Conservation (phyloP, 2,329 filamentous ascomycete species). For the Paracamarosporium sp. region DNA sequence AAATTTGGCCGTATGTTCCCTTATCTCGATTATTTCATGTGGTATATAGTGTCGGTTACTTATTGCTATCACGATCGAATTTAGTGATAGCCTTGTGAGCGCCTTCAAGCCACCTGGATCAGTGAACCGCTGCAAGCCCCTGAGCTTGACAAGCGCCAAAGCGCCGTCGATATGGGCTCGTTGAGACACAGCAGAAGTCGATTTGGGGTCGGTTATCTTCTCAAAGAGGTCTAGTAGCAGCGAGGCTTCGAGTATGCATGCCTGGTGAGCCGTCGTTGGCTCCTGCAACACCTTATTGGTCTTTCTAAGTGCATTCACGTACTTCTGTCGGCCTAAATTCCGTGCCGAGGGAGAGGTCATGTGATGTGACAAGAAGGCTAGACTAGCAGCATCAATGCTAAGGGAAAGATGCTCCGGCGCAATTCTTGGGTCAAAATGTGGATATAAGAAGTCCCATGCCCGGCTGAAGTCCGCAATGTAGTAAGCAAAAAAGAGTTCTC, state of each 20-base stretch:
- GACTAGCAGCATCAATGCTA: constrained; percentile 36
- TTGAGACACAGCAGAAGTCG: constrained; percentile 11
- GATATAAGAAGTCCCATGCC: constrained; percentile 31
- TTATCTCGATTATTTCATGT: constrained; percentile 23
- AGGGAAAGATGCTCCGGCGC: constrained; percentile 28
- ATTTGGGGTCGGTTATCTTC: constrained; percentile 26
- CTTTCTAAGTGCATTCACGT: constrained; percentile 29
- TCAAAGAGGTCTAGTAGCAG: constrained; percentile 37
- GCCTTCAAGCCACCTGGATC: constrained; percentile 17
- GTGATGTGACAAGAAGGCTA: constrained; percentile 33
- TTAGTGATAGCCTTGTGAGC: constrained; percentile 29
- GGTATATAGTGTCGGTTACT: constrained; percentile 27
- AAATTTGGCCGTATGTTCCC: constrained; percentile 27
- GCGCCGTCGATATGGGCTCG: constrained; percentile 34
- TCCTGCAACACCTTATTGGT: constrained; percentile 25
- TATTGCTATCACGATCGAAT: constrained; percentile 38
- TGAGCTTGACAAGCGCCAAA: constrained; percentile 29
- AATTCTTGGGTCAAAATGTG: constrained; percentile 16
- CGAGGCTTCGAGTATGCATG: constrained; percentile 25
- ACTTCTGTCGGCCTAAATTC: constrained; percentile 27
- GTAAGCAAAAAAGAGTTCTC: constrained; percentile 31
- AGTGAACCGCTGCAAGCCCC: constrained; percentile 25
- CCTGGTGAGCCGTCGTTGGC: constrained; percentile 15
- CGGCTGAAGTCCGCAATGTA: constrained; percentile 34
- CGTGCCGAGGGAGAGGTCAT: constrained; percentile 21